Percentiles rank a stretch among this genome's conserved stretches.
Conservation (phyloP, 768 basidiomycete genomes). For the Multifurca ochricompacta region DNA sequence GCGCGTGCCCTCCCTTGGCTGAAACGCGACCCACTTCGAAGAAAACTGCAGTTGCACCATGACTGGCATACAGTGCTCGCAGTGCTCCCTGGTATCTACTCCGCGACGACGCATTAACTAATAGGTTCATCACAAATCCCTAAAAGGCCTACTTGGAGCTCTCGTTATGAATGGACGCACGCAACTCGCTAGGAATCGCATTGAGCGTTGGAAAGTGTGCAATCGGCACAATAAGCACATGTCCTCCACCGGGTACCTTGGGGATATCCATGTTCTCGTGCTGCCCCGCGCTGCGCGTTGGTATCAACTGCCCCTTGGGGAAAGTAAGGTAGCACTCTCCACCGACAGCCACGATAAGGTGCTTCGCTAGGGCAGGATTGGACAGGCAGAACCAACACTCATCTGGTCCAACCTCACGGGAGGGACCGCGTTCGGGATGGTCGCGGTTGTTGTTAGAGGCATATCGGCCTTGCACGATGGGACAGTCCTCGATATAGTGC, state of each 20-base stretch:
- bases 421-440: constrained; percentile 43
- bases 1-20: constrained; percentile 89
- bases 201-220: constrained; percentile 86
- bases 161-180: constrained; percentile 69
- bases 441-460: constrained; percentile 28
- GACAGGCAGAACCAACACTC: constrained; percentile 99
- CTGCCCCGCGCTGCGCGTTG: constrained; percentile 54
- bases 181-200: constrained; percentile 73
- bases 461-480: constrained; percentile 49
- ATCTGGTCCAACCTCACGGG: constrained; percentile 77
- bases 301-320: constrained; percentile 92
- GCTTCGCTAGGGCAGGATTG: constrained; percentile 89
- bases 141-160: constrained; percentile 51
- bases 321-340: constrained; percentile 89
- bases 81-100: constrained; percentile 74
- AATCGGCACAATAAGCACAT: constrained; percentile 90
- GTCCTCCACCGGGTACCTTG: constrained; percentile 87
- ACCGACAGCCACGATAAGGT: constrained; percentile 92
- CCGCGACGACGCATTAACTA: not conserved
- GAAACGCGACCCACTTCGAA: constrained; percentile 85
- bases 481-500: constrained; percentile 87
- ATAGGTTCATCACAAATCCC: not conserved
- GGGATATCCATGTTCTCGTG: constrained; percentile 30
- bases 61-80: constrained; percentile 59
- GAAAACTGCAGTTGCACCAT: constrained; percentile 59